Base-by-base conservation (phyloP, 1,284 basidiomycete species). In the Ganoderma resinaceum region DNA sequence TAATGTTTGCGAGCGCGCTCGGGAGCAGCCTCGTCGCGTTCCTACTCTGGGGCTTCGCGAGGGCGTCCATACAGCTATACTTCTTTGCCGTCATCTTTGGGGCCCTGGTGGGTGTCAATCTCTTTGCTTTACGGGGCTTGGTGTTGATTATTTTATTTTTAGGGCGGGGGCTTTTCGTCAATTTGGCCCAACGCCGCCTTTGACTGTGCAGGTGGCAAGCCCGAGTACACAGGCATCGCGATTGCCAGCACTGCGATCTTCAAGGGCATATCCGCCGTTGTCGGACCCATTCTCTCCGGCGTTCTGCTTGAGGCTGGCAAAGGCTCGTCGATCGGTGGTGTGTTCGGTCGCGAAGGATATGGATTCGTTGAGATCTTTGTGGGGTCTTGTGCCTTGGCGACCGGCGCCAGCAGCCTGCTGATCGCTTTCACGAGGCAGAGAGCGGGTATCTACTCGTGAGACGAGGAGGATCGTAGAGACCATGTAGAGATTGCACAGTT, bases 11-110 rank as follows among this genome's bases (percentile, higher is more conserved):
- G 12, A 75, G 74, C 62, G 73, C 74, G 9, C 52, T 77, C 23
- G 70, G 73, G 35, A 76, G 74, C 63, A 69, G 74, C n/a, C 26
- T 74, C 26, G 73, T 72, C 14, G 74, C 76, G 12, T 77, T 78
- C 71, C 69, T 77, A 29, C 71, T 78, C 6, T 78, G 77, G 77
- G 77, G 77, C 26, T 73, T 77, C 69, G 72, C 77, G 12, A 68
- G 66, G 49, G 68, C 71, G 12, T 63, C 74, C n/a, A 72, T 70
- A 20, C 69, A 71, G 33, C 72, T 78, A 1, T 76, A 76, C 62
- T 69, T 70, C 42, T 78, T 77, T 63, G 75, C 74, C 26, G 62
- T 78, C 61, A 73, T 78, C 58, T 78, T 76, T 63, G 77, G 77
- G 77, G 68, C 74, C 9, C 42, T 77, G 59, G 76, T 75, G 53